Conservation (phyloP, 2,329 filamentous ascomycete species). For the Phoma sp. region DNA sequence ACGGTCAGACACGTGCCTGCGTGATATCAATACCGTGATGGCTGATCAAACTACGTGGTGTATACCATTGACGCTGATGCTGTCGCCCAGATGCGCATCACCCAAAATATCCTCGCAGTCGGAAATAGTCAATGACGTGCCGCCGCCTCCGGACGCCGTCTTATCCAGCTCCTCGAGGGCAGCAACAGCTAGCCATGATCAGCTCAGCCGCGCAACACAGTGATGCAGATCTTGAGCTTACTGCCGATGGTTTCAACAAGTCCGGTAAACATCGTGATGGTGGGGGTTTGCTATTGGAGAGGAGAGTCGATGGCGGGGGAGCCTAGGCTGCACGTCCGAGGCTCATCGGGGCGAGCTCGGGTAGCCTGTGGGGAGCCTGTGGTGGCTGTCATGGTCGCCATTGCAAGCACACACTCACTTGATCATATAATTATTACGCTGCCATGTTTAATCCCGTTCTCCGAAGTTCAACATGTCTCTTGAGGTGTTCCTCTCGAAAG, state of each 20-base stretch:
- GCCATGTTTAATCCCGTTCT: slow-evolving; percentile 23
- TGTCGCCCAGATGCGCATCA: slow-evolving; percentile 88
- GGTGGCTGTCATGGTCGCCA: slow-evolving; percentile 2
- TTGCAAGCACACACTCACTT: slow-evolving; percentile 10
- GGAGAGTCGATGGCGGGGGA: slow-evolving; percentile 29
- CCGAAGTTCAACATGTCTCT: slow-evolving; percentile 23
- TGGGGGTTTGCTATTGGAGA: slow-evolving; percentile 21
- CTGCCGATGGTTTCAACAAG: slow-evolving; percentile 73
- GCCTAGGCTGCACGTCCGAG: slow-evolving; percentile 17
- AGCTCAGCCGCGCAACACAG: slow-evolving; percentile 30
- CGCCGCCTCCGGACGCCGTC: slow-evolving; percentile 72
- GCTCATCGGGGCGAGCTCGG: slow-evolving; percentile 27
- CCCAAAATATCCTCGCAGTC: slow-evolving; percentile 76
- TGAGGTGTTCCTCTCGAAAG: slow-evolving; percentile 9
- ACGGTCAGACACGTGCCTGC: slow-evolving; percentile 86
- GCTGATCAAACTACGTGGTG: background rate
- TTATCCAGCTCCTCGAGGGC: slow-evolving; percentile 80
- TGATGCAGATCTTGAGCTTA: slow-evolving; percentile 53
- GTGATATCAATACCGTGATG: background rate
- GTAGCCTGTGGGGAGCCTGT: slow-evolving; percentile 16
- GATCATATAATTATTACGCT: slow-evolving; percentile 2
- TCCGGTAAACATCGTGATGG: slow-evolving; percentile 83
- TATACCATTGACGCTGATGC: slow-evolving; percentile 87
- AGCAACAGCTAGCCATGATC: slow-evolving; percentile 71
- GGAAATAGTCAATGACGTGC: slow-evolving; percentile 87